These are phyloP conservation scores for Trametes maxima DNA, from an alignment of 768 basidiomycete species.

Conservation along the genomic window DNA sequence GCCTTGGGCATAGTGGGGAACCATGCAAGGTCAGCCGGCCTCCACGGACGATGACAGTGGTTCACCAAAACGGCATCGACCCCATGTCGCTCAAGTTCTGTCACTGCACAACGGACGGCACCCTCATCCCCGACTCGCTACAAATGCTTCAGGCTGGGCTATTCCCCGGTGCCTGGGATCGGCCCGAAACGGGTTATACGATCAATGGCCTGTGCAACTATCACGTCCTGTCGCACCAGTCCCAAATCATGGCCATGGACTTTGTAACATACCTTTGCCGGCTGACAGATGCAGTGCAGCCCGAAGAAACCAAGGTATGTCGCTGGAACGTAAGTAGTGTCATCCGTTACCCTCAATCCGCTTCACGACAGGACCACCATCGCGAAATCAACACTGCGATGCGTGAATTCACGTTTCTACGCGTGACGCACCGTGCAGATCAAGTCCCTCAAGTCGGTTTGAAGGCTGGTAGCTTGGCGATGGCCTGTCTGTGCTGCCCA, in stretches of 20 bases:
- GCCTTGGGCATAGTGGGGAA: background rate
- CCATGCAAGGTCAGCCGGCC: background rate
- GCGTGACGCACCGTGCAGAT: background rate
- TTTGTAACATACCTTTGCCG: background rate
- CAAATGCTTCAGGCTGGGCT: slow-evolving; percentile 1
- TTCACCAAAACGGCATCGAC: background rate
- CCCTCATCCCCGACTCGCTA: background rate
- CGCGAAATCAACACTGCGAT: background rate
- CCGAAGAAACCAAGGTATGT: background rate
- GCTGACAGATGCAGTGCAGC: background rate
- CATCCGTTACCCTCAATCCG: background rate
- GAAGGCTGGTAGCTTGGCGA: slow-evolving; percentile 13
- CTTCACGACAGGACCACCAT: slow-evolving; percentile 1
- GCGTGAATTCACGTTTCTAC: slow-evolving; percentile 8
- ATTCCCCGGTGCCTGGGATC: background rate
- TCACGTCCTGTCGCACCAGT: slow-evolving; percentile 2
- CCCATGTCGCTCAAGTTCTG: background rate
- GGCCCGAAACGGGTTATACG: background rate
- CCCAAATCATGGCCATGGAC: background rate
- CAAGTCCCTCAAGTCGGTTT: background rate
- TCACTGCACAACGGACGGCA: background rate
- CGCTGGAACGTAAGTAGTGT: background rate
- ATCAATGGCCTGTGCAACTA: background rate
- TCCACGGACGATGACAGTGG: background rate
- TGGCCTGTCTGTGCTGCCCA: slow-evolving; percentile 30